Evolutionary conservation across 257 asterid species (phyloP).

Genomic region (Vinca minor): DNA sequence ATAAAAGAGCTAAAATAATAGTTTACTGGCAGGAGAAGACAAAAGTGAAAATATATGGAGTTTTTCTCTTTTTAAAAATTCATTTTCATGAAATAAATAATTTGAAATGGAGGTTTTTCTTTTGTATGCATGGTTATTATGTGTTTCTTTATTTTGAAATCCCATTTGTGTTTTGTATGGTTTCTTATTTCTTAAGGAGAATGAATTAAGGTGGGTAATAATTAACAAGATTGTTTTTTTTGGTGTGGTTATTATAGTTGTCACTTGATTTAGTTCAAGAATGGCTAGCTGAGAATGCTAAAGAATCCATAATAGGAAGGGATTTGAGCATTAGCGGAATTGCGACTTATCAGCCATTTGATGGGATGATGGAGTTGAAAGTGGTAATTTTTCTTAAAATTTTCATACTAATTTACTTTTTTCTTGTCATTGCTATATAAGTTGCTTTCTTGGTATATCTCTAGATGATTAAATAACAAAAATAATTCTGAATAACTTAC

Average conservation of each 20-base stretch:
- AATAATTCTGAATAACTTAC: too few species aligned
- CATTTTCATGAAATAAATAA: background rate
- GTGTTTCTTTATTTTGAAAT: slow-evolving; percentile 1
- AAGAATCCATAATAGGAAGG: slow-evolving; percentile 26
- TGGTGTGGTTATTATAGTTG: slow-evolving; percentile 33
- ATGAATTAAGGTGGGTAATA: background rate
- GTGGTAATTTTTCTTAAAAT: slow-evolving; percentile 24
- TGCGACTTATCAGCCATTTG: slow-evolving; percentile 53
- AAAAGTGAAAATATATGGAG: too few species aligned
- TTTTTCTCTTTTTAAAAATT: background rate
- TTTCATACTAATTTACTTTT: background rate
- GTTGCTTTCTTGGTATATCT: too few species aligned
- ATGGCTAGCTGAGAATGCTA: slow-evolving; percentile 40
- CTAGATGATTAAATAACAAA: too few species aligned
- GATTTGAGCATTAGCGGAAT: slow-evolving; percentile 30
- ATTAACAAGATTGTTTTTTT: background rate
- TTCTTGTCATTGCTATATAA: background rate
- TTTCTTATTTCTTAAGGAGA: background rate
- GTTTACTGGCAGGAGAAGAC: too few species aligned
- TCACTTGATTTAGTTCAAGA: slow-evolving; percentile 48
- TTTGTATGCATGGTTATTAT: slow-evolving; percentile 4
- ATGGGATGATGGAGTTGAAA: slow-evolving; percentile 55
- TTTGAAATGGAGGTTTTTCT: too few species aligned
- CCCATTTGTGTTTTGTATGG: background rate
- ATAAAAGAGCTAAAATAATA: too few species aligned